Evolutionary conservation across 78 protist genomes (phyloP).

Genomic region (Salpingoeca rosetta): DNA sequence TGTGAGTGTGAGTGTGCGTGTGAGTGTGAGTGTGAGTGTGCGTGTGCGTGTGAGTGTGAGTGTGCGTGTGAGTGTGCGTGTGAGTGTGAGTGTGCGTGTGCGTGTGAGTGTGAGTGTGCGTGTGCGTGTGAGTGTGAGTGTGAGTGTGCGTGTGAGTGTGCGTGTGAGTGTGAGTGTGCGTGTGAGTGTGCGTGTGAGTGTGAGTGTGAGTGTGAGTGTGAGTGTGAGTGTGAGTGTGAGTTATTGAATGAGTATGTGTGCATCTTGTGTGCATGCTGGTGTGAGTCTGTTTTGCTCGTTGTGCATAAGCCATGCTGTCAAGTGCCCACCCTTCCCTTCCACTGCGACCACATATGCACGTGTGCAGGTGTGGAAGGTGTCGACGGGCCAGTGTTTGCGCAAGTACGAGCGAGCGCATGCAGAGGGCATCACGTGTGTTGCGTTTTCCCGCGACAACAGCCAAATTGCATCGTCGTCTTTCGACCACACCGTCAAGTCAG

Average conservation of each 20-base stretch:
- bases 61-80: too few relatives aligned
- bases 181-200: neutral
- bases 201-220: neutral
- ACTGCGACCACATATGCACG: neutral
- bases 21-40: too few relatives aligned
- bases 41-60: too few relatives aligned
- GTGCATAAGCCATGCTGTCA: too few relatives aligned
- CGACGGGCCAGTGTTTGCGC: constrained; percentile 56
- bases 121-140: neutral
- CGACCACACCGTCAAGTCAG: constrained; percentile 50
- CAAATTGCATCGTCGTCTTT: constrained; percentile 49
- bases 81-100: too few relatives aligned
- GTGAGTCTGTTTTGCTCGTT: neutral
- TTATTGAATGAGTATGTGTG: too few relatives aligned
- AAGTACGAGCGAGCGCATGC: constrained; percentile 59
- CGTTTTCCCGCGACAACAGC: constrained; percentile 36
- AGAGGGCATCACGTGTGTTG: constrained; percentile 58
- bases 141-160: neutral
- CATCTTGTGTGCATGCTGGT: neutral
- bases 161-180: neutral
- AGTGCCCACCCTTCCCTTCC: too few relatives aligned
- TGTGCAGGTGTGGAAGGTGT: constrained; percentile 47
- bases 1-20: too few relatives aligned
- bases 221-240: neutral
- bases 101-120: too few relatives aligned